Conservation (phyloP, 805 yeast genomes). For the Saturnispora sanitii region DNA sequence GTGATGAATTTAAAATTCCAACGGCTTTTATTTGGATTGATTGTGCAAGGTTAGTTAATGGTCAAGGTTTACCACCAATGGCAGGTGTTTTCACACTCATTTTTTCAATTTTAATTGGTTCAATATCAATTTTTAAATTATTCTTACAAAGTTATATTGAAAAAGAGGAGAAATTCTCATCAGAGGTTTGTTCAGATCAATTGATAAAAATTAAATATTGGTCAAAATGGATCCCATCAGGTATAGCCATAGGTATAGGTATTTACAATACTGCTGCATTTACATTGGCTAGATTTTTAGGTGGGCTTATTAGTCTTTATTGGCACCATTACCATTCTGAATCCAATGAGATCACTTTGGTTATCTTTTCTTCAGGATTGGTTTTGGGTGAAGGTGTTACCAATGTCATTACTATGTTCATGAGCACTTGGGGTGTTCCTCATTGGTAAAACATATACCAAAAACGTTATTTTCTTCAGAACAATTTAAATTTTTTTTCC, state of each 20-base stretch:
- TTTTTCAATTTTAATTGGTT: slow-evolving; percentile 61
- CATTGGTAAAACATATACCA: no score
- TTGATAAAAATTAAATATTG: slow-evolving; percentile 21
- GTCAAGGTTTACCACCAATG: slow-evolving; percentile 77
- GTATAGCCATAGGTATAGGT: slow-evolving; percentile 96
- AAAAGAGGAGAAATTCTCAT: no score
- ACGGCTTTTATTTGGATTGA: slow-evolving; percentile 97
- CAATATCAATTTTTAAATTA: slow-evolving; percentile 51
- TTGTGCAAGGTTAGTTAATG: slow-evolving; percentile 87
- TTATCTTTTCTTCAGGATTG: slow-evolving; percentile 83
- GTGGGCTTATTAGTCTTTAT: slow-evolving; percentile 60
- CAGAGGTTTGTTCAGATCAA: neutral
- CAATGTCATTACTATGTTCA: slow-evolving; percentile 70
- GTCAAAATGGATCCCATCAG: slow-evolving; percentile 67
- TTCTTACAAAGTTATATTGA: slow-evolving; percentile 2
- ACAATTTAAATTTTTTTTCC: no score
- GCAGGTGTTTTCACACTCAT: slow-evolving; percentile 51
- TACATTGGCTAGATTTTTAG: slow-evolving; percentile 85
- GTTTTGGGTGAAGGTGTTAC: slow-evolving; percentile 91
- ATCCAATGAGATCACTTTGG: slow-evolving; percentile 52
- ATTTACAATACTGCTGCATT: slow-evolving; percentile 90
- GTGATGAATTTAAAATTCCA: slow-evolving; percentile 72
- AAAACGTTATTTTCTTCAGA: no score
- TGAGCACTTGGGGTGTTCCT: slow-evolving; percentile 61
- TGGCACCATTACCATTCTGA: slow-evolving; percentile 37